These are phyloP conservation scores for Colletotrichum gloeosporioides DNA, from an alignment of 2,329 filamentous ascomycete genomes.

Conservation along the genomic window DNA sequence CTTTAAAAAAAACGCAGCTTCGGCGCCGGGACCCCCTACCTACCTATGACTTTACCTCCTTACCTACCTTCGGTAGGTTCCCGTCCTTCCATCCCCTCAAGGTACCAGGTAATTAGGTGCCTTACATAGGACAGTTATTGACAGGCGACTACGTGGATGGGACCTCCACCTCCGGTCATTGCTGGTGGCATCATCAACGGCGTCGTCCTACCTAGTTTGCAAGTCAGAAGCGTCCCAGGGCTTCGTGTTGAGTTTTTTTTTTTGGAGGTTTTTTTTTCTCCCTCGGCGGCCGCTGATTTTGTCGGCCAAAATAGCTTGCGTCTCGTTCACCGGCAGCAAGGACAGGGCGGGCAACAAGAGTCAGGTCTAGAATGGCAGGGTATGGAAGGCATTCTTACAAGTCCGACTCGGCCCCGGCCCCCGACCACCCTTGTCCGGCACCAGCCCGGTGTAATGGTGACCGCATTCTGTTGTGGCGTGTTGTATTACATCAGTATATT, in stretches of 20 bases:
- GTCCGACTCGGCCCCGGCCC: background rate
- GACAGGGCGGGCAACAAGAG: background rate
- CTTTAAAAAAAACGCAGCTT: background rate
- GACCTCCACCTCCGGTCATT: too few species aligned
- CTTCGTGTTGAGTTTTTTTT: background rate
- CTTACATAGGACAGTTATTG: too few species aligned
- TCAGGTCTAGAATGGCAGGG: background rate
- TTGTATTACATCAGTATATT: slow-evolving; percentile 11
- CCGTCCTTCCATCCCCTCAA: too few species aligned
- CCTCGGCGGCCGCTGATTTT: background rate
- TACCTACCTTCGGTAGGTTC: too few species aligned
- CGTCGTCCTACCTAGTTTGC: background rate
- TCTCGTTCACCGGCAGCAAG: background rate
- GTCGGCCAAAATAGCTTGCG: background rate
- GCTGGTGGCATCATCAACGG: background rate
- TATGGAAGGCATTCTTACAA: background rate
- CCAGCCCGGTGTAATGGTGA: slow-evolving; percentile 8
- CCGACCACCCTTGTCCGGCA: background rate
- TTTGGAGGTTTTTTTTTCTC: background rate
- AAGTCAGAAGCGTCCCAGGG: background rate
- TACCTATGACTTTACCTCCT: too few species aligned
- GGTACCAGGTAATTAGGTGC: too few species aligned
- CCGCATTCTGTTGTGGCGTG: slow-evolving; percentile 5
- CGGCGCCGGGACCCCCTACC: background rate
- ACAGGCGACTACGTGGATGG: too few species aligned